Base-by-base conservation (phyloP, 129 eudicot species). In the Lactuca saligna region DNA sequence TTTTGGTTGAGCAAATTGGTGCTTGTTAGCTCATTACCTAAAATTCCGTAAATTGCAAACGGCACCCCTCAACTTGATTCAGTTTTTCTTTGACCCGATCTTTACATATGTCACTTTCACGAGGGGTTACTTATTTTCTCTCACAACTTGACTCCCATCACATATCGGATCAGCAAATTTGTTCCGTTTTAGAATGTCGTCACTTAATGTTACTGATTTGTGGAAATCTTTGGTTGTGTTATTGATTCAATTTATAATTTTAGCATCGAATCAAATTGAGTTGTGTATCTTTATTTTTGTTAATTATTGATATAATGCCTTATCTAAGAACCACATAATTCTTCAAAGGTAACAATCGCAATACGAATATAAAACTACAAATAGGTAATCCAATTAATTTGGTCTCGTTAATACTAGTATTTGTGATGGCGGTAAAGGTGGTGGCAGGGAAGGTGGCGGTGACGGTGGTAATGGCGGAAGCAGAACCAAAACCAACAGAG, bases 21-120 rank as follows among this genome's bases (percentile, higher is more conserved):
- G 42, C 31, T 33, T 35, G 44, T 34, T 37, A 9, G n/a, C 38
- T 61, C 54, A 44, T 34, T 8, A 7, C 79, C 66, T 65, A 42
- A 66, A 66, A 66, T 57, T 35, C 79, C 61, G 79, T 75, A 75
- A 74, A 57, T 66, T 60, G 79, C 68, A 66, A 66, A 75, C 60
- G 79, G 66, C 61, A 57, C n/a, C 68, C 59, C 41, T 65, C 72
- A 46, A 61, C 69, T 71, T 75, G 79, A 8, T 75, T 34, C 55
- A 46, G 73, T 75, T 75, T 66, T 75, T 66, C 50, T 63, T 73
- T 54, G 78, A 73, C 65, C 32, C 57, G 10, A 53, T 25, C 13
- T 54, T 2, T 54, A 14, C 13, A 15, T 48, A 46, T 57, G 79
- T 75, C 72, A 75, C 4, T 20, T 10, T n/a, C 70, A 53, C 51